Conservation (phyloP, 495 filamentous ascomycete species). For the Talaromyces adpressus region DNA sequence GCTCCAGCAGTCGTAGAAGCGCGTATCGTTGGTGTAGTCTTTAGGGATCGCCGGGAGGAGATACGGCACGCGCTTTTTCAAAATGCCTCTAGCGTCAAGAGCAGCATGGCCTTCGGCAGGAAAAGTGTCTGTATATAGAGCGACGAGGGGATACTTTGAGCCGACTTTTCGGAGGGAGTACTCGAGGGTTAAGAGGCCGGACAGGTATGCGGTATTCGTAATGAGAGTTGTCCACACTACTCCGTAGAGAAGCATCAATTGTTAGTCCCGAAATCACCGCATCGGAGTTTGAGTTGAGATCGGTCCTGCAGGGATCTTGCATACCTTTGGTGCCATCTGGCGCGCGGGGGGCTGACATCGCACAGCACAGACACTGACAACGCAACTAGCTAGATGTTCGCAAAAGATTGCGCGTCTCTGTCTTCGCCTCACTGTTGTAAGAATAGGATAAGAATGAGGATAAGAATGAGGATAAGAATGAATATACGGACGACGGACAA, state of each 20-base stretch:
- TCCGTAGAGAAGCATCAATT: neutral
- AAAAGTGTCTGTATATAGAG: constrained; percentile 67
- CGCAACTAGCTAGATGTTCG: neutral
- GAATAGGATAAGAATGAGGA: neutral
- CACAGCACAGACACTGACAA: neutral
- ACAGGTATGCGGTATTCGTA: constrained; percentile 67
- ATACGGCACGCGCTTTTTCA: constrained; percentile 53
- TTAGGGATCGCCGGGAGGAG: constrained; percentile 52
- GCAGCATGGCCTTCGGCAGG: constrained; percentile 53
- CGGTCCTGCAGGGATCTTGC: neutral
- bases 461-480: neutral
- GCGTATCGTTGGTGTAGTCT: constrained; percentile 55
- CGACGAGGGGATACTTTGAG: constrained; percentile 66
- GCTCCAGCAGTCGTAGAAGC: constrained; percentile 80
- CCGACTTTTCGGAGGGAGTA: constrained; percentile 52
- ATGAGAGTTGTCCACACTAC: constrained; percentile 73
- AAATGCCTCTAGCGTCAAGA: constrained; percentile 56
- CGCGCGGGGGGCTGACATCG: neutral
- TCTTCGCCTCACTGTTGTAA: neutral
- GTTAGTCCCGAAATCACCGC: neutral
- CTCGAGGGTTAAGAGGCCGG: constrained; percentile 66
- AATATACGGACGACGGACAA: neutral
- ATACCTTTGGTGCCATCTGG: constrained; percentile 1
- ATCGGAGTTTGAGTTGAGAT: neutral
- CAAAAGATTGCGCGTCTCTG: neutral